Evolutionary conservation across 2,329 filamentous ascomycete species (phyloP), one percentile per base, ranked within the genome.

Genomic region (Fusarium duplospermum): DNA sequence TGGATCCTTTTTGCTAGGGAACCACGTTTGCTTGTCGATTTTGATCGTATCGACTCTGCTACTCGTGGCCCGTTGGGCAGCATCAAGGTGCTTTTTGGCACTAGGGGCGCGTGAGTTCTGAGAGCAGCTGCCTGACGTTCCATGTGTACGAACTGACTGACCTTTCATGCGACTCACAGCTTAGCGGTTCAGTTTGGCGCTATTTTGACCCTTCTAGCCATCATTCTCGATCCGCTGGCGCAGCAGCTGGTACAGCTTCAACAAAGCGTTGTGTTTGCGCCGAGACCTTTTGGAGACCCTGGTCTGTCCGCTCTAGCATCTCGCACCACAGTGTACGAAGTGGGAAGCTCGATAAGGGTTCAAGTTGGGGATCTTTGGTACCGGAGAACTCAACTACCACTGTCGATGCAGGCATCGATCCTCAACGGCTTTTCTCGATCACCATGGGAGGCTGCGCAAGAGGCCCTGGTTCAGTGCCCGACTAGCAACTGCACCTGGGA

Each of bases 401-500:
- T 52, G 1, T 73, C 64, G 6, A 59, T 72, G 62, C 16, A 66
- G 6, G 42, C 69, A n/a, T 45, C 68, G 14, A 74, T 76, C 1
- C n/a, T 75, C 16, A 63, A 56, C 4, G 66, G 70, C 1, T 38
- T 72, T 2, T 70, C 66, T 29, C 63, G 64, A 14, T 59, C 67
- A 1, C 64, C 61, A 0, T 64, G 35, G 40, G 66, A 73, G 35
- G 31, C 58, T 1, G 42, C 54, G 8, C 56, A 58, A 9, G 64
- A 74, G 11, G 22, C 69, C 0, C 57, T 72, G 0, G 60, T 74
- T 9, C 67, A 66, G 27, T 78, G 75, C 33, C 64, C 72, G 6
- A 70, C 72, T 1, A 64, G 70, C 1, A 72, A 77, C 60, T 77
- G 75, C 40, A 76, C 68, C 2, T 78, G 74, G 76, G 57, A 64